phyloP scores from a whole-genome alignment of 2,329 filamentous ascomycete species.

The Microcyclosporella mali region DNA sequence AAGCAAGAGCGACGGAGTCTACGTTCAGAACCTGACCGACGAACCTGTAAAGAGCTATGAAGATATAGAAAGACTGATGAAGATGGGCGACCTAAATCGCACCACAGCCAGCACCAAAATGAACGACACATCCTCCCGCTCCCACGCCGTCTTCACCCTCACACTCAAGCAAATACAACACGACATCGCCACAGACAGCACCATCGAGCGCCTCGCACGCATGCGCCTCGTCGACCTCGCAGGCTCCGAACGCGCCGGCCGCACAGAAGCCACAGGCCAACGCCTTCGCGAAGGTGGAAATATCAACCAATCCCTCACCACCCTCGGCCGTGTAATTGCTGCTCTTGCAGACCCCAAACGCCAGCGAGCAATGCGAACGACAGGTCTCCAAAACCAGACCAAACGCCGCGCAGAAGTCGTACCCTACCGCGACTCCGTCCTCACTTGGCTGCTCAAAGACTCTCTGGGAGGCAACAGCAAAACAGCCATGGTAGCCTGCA shows the following conservation, averaged over 20 bases:
- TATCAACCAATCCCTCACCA: conserved; percentile 98
- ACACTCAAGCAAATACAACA: conserved; percentile 98
- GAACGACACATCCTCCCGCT: conserved; percentile 97
- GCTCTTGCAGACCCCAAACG: conserved; percentile 68
- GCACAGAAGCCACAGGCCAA: conserved; percentile 88
- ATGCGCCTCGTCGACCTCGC: conserved; percentile 94
- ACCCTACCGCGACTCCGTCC: conserved; percentile 83
- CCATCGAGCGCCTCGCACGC: conserved; percentile 85
- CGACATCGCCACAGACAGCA: conserved; percentile 94
- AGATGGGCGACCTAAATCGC: conserved; percentile 76
- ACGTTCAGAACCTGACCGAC: conserved; percentile 93
- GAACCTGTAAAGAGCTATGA: conserved; percentile 79
- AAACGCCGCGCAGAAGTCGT: conserved; percentile 56
- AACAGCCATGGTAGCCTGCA: conserved; percentile 98
- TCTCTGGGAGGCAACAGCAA: conserved; percentile 94
- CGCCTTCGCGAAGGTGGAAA: conserved; percentile 91
- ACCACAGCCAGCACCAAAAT: conserved; percentile 95
- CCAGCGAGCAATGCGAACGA: conserved; percentile 40
- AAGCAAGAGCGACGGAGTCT: conserved; percentile 88
- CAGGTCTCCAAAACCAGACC: conserved; percentile 34
- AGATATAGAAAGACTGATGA: conserved; percentile 89
- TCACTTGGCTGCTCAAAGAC: conserved; percentile 87
- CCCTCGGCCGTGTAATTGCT: conserved; percentile 89
- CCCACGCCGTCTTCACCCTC: conserved; percentile 95
- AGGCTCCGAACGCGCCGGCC: conserved; percentile 88